Evolutionary conservation across 2,329 filamentous ascomycete species (phyloP).

Genomic region (Bisporella sp.): DNA sequence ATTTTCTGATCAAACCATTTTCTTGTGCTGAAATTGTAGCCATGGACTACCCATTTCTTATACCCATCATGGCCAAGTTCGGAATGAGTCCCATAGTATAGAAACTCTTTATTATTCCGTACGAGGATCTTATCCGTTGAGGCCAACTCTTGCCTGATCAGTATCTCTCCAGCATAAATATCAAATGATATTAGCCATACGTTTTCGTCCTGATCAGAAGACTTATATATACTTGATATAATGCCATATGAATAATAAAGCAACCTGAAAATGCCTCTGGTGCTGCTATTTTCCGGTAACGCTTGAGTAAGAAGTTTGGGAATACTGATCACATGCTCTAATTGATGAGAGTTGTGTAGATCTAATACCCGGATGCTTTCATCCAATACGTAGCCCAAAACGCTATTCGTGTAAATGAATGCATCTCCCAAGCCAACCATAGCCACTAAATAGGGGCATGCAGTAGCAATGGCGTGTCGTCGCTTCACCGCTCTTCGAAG

Average conservation of each 20-base stretch:
- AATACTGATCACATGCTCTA: conserved; percentile 52
- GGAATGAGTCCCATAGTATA: conserved; percentile 62
- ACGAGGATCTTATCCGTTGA: conserved; percentile 56
- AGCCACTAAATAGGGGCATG: conserved; percentile 54
- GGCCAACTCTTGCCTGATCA: conserved; percentile 35
- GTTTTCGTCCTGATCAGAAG: conserved; percentile 29
- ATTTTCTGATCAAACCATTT: conserved; percentile 38
- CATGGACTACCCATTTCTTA: conserved; percentile 55
- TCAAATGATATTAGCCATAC: conserved; percentile 49
- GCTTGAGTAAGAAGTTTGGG: conserved; percentile 32
- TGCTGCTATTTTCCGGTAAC: conserved; percentile 26
- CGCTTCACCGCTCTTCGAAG: conserved; percentile 56
- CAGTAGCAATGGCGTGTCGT: conserved; percentile 50
- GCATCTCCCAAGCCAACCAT: conserved; percentile 52
- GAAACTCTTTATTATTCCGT: conserved; percentile 51
- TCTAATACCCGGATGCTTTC: conserved; percentile 51
- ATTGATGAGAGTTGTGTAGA: conserved; percentile 39
- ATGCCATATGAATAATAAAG: conserved; percentile 51
- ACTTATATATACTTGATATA: conserved; percentile 49
- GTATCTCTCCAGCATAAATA: conserved; percentile 31
- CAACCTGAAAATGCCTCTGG: conserved; percentile 42
- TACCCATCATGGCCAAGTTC: conserved; percentile 44
- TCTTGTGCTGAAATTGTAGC: conserved; percentile 38
- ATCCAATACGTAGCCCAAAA: conserved; percentile 55
- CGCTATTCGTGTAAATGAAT: conserved; percentile 57